phyloP scores from a whole-genome alignment of 208 protist species.

The Strigomonas galati region DNA sequence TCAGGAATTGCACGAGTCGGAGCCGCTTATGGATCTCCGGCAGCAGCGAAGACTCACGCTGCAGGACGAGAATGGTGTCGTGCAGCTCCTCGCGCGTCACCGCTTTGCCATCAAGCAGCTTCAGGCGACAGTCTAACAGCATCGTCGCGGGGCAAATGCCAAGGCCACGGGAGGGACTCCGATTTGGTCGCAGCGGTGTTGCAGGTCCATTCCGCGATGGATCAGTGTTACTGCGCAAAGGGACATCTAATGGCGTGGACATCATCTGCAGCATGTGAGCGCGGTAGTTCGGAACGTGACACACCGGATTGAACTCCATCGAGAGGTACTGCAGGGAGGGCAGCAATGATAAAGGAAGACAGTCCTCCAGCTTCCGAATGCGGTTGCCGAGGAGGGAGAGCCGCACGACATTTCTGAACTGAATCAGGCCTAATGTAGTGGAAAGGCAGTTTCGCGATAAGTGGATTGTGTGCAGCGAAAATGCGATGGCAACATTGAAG shows the following conservation, averaged over 20 bases:
- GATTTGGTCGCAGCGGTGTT: no score
- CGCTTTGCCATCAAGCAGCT: slow-evolving; percentile 52
- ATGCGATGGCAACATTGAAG: slow-evolving; percentile 63
- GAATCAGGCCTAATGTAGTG: slow-evolving; percentile 58
- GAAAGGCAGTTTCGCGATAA: slow-evolving; percentile 75
- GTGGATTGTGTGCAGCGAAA: slow-evolving; percentile 72
- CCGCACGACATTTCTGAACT: slow-evolving; percentile 77
- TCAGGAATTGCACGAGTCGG: slow-evolving; percentile 52
- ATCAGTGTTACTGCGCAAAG: slow-evolving; percentile 43
- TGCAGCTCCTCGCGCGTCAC: slow-evolving; percentile 47
- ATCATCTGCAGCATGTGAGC: slow-evolving; percentile 79
- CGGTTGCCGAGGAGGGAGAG: slow-evolving; percentile 78
- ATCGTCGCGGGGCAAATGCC: no score
- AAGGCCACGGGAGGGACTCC: no score
- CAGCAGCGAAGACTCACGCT: slow-evolving; percentile 54
- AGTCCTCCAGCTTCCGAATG: slow-evolving; percentile 71
- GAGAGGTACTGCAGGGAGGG: slow-evolving; percentile 70
- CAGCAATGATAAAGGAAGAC: slow-evolving; percentile 71
- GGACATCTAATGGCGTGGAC: slow-evolving; percentile 59
- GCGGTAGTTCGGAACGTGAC: slow-evolving; percentile 71
- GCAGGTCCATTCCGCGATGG: no score
- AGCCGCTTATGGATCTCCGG: slow-evolving; percentile 60
- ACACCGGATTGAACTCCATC: slow-evolving; percentile 83
- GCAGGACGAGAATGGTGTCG: slow-evolving; percentile 41
- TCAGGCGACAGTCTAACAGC: slow-evolving; percentile 47